Evolutionary conservation across 2,329 filamentous ascomycete species (phyloP).

Genomic region (Pseudonectria foliicola): DNA sequence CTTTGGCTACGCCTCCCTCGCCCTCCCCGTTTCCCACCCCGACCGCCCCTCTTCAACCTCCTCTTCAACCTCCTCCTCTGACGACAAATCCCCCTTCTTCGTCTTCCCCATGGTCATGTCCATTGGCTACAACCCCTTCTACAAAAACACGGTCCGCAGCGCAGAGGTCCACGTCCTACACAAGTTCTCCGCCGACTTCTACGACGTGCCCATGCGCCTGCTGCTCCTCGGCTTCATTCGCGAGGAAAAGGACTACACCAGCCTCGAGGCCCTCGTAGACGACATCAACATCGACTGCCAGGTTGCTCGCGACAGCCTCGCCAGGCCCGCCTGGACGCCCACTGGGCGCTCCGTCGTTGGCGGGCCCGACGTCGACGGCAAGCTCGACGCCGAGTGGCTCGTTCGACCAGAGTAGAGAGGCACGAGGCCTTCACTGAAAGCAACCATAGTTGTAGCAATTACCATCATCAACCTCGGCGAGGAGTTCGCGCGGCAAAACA

Average conservation of each 20-base stretch:
- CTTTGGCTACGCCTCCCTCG: constrained; percentile 81
- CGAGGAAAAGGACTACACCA: constrained; percentile 82
- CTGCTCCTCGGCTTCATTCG: constrained; percentile 82
- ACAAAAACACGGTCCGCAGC: constrained; percentile 79
- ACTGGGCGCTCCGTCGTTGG: constrained; percentile 28
- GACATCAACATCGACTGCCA: constrained; percentile 88
- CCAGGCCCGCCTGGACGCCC: constrained; percentile 53
- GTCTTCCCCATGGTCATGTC: constrained; percentile 87
- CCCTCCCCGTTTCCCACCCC: constrained; percentile 44
- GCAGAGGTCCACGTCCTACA: constrained; percentile 90
- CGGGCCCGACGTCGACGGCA: constrained; percentile 21
- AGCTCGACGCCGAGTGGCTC: constrained; percentile 34
- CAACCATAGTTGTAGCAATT: no score
- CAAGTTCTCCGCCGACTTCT: constrained; percentile 73
- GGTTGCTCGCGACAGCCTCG: constrained; percentile 69
- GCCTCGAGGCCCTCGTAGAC: constrained; percentile 71
- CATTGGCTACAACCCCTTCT: constrained; percentile 96
- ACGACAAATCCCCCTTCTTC: constrained; percentile 35
- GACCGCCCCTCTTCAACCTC: constrained; percentile 22
- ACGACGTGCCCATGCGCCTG: constrained; percentile 71
- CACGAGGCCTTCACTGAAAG: no score
- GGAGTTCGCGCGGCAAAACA: no score
- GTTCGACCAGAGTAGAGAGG: constrained; percentile 20
- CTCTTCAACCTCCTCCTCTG: constrained; percentile 20
- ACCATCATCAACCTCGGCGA: no score